Conservation (phyloP, 164 flowering plant genomes). For the Magnolia changhungtana region DNA sequence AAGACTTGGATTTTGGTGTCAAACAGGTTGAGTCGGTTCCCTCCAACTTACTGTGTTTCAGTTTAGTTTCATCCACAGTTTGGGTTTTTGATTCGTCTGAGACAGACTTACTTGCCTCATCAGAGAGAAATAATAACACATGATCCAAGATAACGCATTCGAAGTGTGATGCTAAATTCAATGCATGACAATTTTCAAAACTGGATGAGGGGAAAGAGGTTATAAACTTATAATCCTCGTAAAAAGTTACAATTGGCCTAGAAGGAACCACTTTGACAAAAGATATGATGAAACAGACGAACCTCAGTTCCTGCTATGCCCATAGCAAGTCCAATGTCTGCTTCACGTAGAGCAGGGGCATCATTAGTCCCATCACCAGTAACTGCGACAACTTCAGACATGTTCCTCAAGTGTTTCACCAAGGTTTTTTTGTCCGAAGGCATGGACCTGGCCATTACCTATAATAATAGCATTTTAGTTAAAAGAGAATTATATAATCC, state of each 20-base stretch:
- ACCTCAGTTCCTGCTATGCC: conserved; percentile 37
- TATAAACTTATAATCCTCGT: too few relatives aligned
- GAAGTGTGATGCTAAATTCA: neutral
- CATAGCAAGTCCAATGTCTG: conserved; percentile 40
- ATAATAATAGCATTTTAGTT: neutral
- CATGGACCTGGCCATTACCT: conserved; percentile 40
- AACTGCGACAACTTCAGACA: conserved; percentile 31
- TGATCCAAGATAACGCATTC: too few relatives aligned
- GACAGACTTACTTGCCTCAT: too few relatives aligned
- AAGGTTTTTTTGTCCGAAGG: conserved; percentile 34
- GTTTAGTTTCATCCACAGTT: too few relatives aligned
- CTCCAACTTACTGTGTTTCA: too few relatives aligned
- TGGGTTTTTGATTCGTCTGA: too few relatives aligned
- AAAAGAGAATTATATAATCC: too few relatives aligned
- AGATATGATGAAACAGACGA: neutral
- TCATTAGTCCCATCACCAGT: conserved; percentile 40
- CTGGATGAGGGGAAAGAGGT: neutral
- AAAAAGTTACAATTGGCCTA: neutral
- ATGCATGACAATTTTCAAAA: neutral
- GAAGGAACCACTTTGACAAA: neutral
- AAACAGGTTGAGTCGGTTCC: too few relatives aligned
- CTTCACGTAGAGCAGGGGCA: conserved; percentile 34
- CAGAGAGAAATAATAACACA: too few relatives aligned
- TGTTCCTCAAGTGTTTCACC: conserved; percentile 26
- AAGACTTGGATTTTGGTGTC: too few relatives aligned